These are phyloP conservation scores for Tuber melanosporum DNA, from an alignment of 495 filamentous ascomycete genomes.

Conservation along the genomic window DNA sequence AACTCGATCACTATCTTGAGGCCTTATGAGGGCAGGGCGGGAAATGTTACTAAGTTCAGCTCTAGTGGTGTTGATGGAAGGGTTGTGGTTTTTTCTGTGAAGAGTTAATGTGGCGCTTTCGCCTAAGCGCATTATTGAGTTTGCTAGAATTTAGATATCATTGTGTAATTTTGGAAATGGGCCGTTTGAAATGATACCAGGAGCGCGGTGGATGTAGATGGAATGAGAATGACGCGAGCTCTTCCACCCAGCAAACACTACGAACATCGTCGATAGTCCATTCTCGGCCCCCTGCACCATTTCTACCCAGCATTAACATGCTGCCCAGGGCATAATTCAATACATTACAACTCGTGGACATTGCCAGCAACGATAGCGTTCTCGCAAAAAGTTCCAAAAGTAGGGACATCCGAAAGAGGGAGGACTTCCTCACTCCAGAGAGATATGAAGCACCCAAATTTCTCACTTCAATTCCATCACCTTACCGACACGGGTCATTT, in stretches of 20 bases:
- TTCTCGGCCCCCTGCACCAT: background rate
- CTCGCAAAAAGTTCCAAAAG: background rate
- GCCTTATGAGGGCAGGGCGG: constrained; percentile 60
- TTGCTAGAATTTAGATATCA: constrained; percentile 1
- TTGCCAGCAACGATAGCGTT: background rate
- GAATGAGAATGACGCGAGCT: background rate
- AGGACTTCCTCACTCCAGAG: background rate
- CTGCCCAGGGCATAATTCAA: background rate
- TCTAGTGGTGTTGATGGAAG: constrained; percentile 75
- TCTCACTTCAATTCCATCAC: background rate
- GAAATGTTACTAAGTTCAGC: constrained; percentile 69
- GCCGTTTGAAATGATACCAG: background rate
- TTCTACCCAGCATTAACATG: background rate
- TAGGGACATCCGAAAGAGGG: background rate
- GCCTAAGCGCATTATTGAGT: background rate
- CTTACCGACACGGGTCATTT: background rate
- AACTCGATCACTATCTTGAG: constrained; percentile 82
- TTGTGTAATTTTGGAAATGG: background rate
- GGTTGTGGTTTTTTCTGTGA: constrained; percentile 71
- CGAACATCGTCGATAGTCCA: background rate
- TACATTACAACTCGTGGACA: background rate
- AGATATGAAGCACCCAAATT: background rate
- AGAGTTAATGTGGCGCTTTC: background rate
- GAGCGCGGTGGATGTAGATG: background rate
- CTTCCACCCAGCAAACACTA: background rate